Percentiles rank a stretch among this genome's conserved stretches.
phyloP scores from a whole-genome alignment of 176 grass and related monocot species.

The Carex myosuroides region DNA sequence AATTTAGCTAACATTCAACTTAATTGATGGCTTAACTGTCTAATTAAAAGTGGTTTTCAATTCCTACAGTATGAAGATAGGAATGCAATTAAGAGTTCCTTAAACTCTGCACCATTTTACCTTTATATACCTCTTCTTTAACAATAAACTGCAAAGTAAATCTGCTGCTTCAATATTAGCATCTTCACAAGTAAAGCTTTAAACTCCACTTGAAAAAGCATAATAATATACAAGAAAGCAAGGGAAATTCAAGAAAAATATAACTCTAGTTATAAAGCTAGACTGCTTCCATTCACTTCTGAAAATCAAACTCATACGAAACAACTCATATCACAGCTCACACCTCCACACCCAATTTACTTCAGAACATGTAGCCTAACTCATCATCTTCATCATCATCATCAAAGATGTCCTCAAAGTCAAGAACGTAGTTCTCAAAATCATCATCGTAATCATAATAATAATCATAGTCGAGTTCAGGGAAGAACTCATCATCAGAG shows the following conservation, averaged over 20 bases:
- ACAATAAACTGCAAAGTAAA: neutral
- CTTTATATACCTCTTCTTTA: neutral
- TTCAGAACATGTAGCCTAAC: neutral
- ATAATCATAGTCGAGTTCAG: neutral
- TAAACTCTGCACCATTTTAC: neutral
- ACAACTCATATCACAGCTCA: neutral
- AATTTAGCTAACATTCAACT: neutral
- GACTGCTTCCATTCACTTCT: neutral
- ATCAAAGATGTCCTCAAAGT: neutral
- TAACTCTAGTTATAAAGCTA: neutral
- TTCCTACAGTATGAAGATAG: neutral
- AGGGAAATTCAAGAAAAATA: neutral
- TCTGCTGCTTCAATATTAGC: neutral
- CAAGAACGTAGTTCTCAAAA: neutral
- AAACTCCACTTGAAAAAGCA: neutral
- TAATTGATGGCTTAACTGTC: neutral
- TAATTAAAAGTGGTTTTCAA: neutral
- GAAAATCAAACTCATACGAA: neutral
- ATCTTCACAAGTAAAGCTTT: neutral
- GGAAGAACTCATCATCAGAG: neutral
- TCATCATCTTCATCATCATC: neutral
- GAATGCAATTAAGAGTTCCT: neutral
- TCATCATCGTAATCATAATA: neutral
- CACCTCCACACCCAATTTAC: neutral
- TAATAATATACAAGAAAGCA: neutral